These are phyloP conservation scores for Skeletonema costatum DNA, from an alignment of 108 stramenopile genomes.

Conservation along the genomic window DNA sequence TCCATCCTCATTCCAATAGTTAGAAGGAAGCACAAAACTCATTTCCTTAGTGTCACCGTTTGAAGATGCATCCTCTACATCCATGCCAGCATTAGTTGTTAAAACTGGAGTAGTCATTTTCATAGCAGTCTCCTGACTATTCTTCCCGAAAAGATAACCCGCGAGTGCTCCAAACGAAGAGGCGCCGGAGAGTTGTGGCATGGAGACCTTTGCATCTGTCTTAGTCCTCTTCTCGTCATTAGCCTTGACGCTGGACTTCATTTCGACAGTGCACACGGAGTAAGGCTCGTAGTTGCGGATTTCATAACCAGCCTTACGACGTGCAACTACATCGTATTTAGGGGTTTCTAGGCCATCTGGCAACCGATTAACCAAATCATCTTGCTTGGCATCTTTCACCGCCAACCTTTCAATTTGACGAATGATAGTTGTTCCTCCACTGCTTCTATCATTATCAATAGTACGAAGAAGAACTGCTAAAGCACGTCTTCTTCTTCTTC, in stretches of 20 bases:
- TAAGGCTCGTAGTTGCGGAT: conserved; percentile 82
- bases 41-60: conserved; percentile 57
- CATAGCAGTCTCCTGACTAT: conserved; percentile 76
- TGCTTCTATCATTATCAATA: conserved; percentile 17
- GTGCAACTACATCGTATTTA: conserved; percentile 61
- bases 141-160: conserved; percentile 96
- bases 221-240: conserved; percentile 5
- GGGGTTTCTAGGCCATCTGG: conserved; percentile 85
- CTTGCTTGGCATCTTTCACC: conserved; percentile 23
- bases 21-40: conserved; percentile 89
- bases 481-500: conserved; percentile 49
- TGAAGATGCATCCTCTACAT: background rate
- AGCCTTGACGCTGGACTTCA: conserved; percentile 57
- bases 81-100: conserved; percentile 32
- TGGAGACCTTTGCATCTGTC: conserved; percentile 49
- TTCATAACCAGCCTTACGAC: conserved; percentile 52
- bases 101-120: conserved; percentile 96
- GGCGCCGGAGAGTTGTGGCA: conserved; percentile 69
- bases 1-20: conserved; percentile 67
- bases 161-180: conserved; percentile 89
- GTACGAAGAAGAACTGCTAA: conserved; percentile 50
- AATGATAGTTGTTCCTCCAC: conserved; percentile 37
- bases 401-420: conserved; percentile 43
- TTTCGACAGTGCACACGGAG: conserved; percentile 73
- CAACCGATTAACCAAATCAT: conserved; percentile 51